Percentiles rank a stretch among this genome's conserved stretches.
Evolutionary conservation across 345 rosid genomes (phyloP).

Genomic region (Eucalyptus marginata): DNA sequence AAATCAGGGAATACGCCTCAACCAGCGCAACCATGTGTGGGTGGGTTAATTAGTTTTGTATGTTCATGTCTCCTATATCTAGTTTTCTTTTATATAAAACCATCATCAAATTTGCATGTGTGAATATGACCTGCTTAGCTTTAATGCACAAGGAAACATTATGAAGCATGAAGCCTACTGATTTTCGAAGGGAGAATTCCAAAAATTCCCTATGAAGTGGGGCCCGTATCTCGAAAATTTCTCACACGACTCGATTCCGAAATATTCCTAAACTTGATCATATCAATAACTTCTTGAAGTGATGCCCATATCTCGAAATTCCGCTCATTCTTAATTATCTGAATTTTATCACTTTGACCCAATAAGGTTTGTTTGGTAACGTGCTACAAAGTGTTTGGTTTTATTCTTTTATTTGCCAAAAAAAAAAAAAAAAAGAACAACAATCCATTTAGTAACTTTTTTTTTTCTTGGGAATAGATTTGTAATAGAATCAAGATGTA

Average conservation of each 20-base stretch:
- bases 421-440: too few species aligned
- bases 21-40: too few species aligned
- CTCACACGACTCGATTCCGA: background rate
- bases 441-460: too few species aligned
- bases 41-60: background rate
- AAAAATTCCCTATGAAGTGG: background rate
- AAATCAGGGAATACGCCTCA: too few species aligned
- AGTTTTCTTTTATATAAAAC: background rate
- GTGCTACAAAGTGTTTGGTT: accelerated
- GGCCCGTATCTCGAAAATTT: accelerated
- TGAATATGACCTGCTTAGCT: background rate
- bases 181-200: background rate
- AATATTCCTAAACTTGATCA: background rate
- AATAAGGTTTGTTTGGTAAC: background rate
- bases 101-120: background rate
- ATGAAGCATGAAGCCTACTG: background rate
- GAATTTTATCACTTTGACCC: background rate
- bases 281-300: background rate
- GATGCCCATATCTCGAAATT: background rate
- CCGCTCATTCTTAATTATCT: background rate
- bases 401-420: accelerated
- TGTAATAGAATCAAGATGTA: too few species aligned
- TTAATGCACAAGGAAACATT: background rate
- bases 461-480: too few species aligned
- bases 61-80: background rate